These are phyloP conservation scores for Stephanodiscus triporus DNA, from an alignment of 108 stramenopile genomes.

Conservation along the genomic window DNA sequence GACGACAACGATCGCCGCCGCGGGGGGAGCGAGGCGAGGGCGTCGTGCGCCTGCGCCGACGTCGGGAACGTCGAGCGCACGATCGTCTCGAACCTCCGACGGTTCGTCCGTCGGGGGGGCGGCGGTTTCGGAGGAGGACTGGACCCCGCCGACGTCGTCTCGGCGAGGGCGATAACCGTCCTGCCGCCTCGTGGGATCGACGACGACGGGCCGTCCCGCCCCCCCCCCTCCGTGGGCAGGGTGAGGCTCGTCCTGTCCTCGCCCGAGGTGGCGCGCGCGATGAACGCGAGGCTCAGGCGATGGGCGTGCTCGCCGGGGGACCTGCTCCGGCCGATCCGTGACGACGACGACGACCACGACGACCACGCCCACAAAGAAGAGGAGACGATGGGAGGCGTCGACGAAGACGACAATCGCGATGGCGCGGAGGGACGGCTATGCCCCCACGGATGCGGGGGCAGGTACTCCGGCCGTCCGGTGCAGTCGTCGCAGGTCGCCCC, in stretches of 20 bases:
- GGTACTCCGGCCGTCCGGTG: conserved; percentile 48
- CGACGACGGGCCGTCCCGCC: background rate
- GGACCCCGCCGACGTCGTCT: background rate
- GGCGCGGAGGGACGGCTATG: background rate
- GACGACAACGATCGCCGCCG: background rate
- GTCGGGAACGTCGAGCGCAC: too few species aligned
- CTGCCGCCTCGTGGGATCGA: too few species aligned
- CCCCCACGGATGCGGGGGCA: conserved; percentile 21
- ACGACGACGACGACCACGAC: background rate
- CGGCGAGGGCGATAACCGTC: too few species aligned
- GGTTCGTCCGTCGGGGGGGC: background rate
- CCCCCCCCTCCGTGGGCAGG: background rate
- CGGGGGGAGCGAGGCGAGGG: background rate
- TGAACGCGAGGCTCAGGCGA: background rate
- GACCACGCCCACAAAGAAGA: conserved; percentile 14
- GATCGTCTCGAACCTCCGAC: background rate
- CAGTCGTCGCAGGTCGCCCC: conserved; percentile 62
- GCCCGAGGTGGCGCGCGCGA: background rate
- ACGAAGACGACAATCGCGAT: background rate
- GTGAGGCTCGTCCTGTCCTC: background rate
- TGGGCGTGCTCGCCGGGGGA: background rate
- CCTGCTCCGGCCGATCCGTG: background rate
- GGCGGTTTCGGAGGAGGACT: too few species aligned
- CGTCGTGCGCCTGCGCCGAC: too few species aligned
- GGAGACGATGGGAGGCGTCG: background rate